Conservation (phyloP, 2,329 filamentous ascomycete species). For the Aspergillus proliferans region DNA sequence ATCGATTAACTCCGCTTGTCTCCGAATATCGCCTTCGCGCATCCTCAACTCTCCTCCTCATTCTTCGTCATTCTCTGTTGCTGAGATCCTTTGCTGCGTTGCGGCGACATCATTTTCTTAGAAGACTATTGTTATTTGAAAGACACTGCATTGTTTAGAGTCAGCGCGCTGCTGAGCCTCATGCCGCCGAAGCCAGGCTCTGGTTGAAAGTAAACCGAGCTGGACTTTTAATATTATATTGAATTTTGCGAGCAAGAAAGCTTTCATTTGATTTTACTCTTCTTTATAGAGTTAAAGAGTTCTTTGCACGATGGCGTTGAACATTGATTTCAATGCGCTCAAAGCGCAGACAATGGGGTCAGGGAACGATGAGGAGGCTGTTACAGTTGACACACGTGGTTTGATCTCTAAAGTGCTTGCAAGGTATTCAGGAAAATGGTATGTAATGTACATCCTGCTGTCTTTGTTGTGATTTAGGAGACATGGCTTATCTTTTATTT, state of each 20-base stretch:
- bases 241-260: not conserved
- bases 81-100: not conserved
- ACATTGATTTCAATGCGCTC: constrained; percentile 60
- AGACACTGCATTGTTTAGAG: not conserved
- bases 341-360: constrained; percentile 81
- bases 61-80: not conserved
- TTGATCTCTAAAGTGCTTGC: constrained; percentile 97
- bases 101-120: not conserved
- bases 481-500: constrained; percentile 9
- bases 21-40: not conserved
- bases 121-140: too few species aligned
- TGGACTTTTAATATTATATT: not conserved
- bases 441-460: constrained; percentile 35
- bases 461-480: not conserved
- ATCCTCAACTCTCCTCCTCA: not conserved
- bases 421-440: constrained; percentile 94
- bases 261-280: not conserved
- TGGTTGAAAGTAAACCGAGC: not conserved
- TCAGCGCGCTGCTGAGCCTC: not conserved
- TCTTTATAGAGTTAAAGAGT: not conserved
- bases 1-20: not conserved
- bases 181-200: not conserved
- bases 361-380: constrained; percentile 88
- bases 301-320: constrained; percentile 57
- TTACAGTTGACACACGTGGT: constrained; percentile 94